These are phyloP conservation scores for Thecaphora frezii DNA, from an alignment of 1,284 basidiomycete genomes.

Conservation along the genomic window DNA sequence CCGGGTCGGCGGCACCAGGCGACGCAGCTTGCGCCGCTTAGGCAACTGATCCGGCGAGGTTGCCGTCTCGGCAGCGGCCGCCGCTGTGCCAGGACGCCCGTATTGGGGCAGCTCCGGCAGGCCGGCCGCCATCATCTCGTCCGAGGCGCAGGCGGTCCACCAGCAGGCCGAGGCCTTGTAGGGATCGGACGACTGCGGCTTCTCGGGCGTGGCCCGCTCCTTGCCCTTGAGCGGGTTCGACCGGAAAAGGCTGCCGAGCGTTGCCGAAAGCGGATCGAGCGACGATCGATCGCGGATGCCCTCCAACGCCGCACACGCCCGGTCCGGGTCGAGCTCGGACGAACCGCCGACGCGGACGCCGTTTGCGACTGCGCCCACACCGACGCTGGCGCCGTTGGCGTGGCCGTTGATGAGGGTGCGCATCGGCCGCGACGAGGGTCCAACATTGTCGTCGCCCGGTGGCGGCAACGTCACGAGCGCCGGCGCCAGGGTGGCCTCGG, in stretches of 20 bases:
- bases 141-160: conserved; percentile 42
- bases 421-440: conserved; percentile 26
- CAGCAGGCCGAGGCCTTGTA: conserved; percentile 28
- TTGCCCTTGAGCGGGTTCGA: conserved; percentile 17
- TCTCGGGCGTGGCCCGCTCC: conserved; percentile 24
- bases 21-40: conserved; percentile 19
- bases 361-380: too few species aligned
- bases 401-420: conserved; percentile 1
- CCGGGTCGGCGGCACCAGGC: conserved; percentile 26
- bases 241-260: conserved; percentile 17
- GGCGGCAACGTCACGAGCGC: background rate
- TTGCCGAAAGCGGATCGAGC: conserved; percentile 12
- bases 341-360: too few species aligned
- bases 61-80: background rate
- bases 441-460: conserved; percentile 7
- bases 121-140: conserved; percentile 31
- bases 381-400: too few species aligned
- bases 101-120: conserved; percentile 33
- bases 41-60: background rate
- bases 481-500: too few species aligned
- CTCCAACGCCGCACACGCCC: conserved; percentile 15
- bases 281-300: conserved; percentile 14
- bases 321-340: background rate
- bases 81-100: background rate
- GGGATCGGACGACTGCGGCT: background rate